Base-by-base conservation (phyloP, 768 basidiomycete genomes). In the Hericium rajendrae region DNA sequence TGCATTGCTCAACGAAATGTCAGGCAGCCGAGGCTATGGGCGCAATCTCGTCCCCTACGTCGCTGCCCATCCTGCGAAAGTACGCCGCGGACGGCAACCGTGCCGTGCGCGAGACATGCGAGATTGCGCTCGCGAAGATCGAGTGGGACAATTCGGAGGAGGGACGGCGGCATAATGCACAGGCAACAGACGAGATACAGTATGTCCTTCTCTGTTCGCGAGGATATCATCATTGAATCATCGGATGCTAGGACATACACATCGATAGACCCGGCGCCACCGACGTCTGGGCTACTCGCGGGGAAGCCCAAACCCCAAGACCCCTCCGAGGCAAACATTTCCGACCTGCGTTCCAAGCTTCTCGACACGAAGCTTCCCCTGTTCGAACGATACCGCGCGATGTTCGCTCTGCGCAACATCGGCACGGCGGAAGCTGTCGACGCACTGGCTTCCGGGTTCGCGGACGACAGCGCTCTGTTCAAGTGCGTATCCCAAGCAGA, bases 11-110 rank as follows among this genome's bases (percentile, higher is more conserved):
- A 32, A 32, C 8, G 32, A 32, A 32, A 32, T 32, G 9, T 2
- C 61, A 94, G 89, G 94, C 95, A 52, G 97, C 97, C n/a, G 97
- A 99, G 73, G 97, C 97, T 9, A 87, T 99, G 77, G 97, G 94
- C 41, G 97, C 97, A 1, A 91, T 98, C 39, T 92, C 90, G 8
- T 75, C 82, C 20, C 65, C 76, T 2, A 62, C 71, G 0, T 89
- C 91, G 15, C 66, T 94, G 11, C 78, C 84, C 3, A 69, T 93
- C 56, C 78, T 99, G 39, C 72, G 74, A 56, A 76, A 86, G 69
- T 94, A 86, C 72, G 71, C 88, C 37, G 68, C 73, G 55, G 91
- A 97, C 74, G 66, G 80, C 10, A 80, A 88, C 60, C 77, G 83
- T 50, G 81, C 82, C 40, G 88, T 95, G 0, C 80, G 93, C 38